Evolutionary conservation across 352 stramenopile genomes (phyloP).

Genomic region (Globisporangium acanthophoron): DNA sequence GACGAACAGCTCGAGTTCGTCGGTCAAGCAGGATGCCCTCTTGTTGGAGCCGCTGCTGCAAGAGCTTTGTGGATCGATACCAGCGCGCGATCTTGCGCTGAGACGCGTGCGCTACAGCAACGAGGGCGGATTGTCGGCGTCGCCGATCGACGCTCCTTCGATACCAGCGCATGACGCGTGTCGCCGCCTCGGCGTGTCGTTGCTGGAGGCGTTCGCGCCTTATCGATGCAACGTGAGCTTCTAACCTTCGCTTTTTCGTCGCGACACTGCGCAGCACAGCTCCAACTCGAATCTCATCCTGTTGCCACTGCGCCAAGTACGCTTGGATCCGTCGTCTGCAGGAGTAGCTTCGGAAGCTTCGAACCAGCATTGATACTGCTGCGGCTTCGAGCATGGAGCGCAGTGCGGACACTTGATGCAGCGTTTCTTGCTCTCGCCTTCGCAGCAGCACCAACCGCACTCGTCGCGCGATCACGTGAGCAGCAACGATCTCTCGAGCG

Average conservation of each 20-base stretch:
- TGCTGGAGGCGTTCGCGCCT: neutral
- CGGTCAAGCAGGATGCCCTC: neutral
- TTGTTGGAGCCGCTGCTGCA: neutral
- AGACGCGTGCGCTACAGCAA: neutral
- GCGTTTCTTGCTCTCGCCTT: conserved; percentile 10
- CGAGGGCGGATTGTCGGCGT: neutral
- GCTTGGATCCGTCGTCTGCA: conserved; percentile 11
- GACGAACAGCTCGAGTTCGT: neutral
- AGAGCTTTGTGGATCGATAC: neutral
- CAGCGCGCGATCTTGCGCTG: neutral
- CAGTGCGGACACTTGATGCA: conserved; percentile 10
- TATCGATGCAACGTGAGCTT: neutral
- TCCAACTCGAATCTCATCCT: conserved; percentile 12
- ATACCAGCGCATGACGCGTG: conserved; percentile 5
- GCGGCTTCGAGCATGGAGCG: conserved; percentile 5
- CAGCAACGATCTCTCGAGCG: conserved; percentile 5
- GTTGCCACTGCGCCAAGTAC: conserved; percentile 13
- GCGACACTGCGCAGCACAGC: conserved; percentile 3
- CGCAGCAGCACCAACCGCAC: conserved; percentile 23
- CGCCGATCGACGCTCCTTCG: neutral
- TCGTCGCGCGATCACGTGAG: conserved; percentile 15
- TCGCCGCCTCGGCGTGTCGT: neutral
- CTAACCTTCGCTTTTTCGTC: neutral
- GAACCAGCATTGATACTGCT: neutral
- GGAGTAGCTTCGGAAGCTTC: conserved; percentile 5